These are phyloP conservation scores for Cucurbita moschata DNA, from an alignment of 306 rosid genomes.

Conservation along the genomic window DNA sequence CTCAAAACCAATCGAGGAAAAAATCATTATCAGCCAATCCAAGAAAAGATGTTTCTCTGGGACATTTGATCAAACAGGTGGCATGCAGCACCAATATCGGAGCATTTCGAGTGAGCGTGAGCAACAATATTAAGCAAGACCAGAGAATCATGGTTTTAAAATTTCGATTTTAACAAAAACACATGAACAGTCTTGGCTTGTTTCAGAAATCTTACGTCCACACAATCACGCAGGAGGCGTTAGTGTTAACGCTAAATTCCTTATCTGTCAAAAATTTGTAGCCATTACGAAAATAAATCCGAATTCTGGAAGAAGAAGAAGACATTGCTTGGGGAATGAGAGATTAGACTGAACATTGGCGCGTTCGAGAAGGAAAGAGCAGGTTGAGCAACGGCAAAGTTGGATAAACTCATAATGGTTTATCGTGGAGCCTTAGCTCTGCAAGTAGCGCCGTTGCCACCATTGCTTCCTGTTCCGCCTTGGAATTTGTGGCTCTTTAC, in stretches of 20 bases:
- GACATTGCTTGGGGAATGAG: neutral
- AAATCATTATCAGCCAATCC: conserved; percentile 35
- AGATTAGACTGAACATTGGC: conserved; percentile 14
- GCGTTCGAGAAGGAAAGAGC: conserved; percentile 4
- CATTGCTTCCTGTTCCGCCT: neutral
- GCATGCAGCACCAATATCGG: conserved; percentile 22
- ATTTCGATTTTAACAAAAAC: conserved; percentile 31
- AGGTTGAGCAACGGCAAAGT: conserved; percentile 14
- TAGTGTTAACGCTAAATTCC: conserved; percentile 11
- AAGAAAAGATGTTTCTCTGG: conserved; percentile 42
- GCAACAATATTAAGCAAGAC: conserved; percentile 42
- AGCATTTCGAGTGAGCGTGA: conserved; percentile 44
- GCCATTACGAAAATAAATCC: neutral
- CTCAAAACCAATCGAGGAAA: conserved; percentile 27
- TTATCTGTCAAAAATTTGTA: conserved; percentile 7
- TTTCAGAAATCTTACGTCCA: conserved; percentile 16
- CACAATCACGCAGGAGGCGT: conserved; percentile 26
- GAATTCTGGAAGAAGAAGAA: neutral
- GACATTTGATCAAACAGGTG: conserved; percentile 54
- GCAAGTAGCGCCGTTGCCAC: neutral
- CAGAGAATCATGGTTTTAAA: conserved; percentile 22
- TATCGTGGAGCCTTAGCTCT: neutral
- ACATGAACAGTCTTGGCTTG: conserved; percentile 40
- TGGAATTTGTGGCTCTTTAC: neutral
- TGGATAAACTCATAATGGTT: conserved; percentile 20